Percentiles rank a stretch among this genome's conserved stretches.
These are phyloP conservation scores for Phytophthora sojae DNA, from an alignment of 352 stramenopile species.

Conservation along the genomic window DNA sequence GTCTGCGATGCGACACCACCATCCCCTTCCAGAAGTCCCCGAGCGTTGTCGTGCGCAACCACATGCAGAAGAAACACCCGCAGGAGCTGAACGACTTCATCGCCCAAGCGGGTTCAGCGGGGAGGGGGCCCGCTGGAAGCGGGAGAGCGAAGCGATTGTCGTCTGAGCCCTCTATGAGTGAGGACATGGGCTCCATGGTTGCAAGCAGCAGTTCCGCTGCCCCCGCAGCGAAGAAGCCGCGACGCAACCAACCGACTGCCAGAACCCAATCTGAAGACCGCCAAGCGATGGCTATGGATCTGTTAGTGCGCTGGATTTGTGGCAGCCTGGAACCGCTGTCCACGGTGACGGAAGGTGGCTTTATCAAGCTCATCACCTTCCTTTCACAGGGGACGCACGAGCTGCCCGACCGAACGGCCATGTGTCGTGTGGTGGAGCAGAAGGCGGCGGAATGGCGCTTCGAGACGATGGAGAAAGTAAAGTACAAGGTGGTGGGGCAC, in stretches of 20 bases:
- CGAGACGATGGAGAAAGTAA: slow-evolving; percentile 7
- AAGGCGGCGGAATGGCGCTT: slow-evolving; percentile 8
- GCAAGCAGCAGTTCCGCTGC: not conserved
- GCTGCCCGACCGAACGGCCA: slow-evolving; percentile 3
- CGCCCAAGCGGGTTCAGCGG: not conserved
- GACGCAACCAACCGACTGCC: not conserved
- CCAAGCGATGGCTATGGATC: not conserved
- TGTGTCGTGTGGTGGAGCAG: slow-evolving; percentile 19
- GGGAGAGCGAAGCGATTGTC: slow-evolving; percentile 3
- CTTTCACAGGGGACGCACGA: slow-evolving; percentile 4
- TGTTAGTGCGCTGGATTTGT: slow-evolving; percentile 11
- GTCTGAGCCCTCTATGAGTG: not conserved
- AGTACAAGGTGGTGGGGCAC: not conserved
- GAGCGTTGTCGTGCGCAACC: slow-evolving; percentile 13
- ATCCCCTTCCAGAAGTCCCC: slow-evolving; percentile 8
- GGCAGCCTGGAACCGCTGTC: slow-evolving; percentile 12
- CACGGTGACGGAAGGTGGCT: not conserved
- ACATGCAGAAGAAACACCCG: slow-evolving; percentile 9
- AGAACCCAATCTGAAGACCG: not conserved
- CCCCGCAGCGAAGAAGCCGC: slow-evolving; percentile 7
- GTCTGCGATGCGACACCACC: slow-evolving; percentile 6
- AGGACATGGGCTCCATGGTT: not conserved
- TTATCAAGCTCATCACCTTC: slow-evolving; percentile 1
- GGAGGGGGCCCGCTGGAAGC: not conserved
- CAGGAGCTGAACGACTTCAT: slow-evolving; percentile 2